Conservation (phyloP, 306 rosid species). For the Quercus engelmannii region DNA sequence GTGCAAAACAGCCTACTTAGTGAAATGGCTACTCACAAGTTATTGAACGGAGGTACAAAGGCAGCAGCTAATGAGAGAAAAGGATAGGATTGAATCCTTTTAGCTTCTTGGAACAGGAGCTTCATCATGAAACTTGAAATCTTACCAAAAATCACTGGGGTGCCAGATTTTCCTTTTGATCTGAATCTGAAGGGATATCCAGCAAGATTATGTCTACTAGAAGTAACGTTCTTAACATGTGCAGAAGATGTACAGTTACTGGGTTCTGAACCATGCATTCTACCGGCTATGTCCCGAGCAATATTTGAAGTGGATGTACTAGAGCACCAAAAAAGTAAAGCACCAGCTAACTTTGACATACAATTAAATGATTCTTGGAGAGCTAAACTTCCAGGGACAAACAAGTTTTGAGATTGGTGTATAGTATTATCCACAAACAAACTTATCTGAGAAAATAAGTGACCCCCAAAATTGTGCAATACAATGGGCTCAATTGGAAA, state of each 20-base stretch:
- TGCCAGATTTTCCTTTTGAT: constrained; percentile 32
- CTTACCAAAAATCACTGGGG: constrained; percentile 41
- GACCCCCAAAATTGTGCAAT: constrained; percentile 35
- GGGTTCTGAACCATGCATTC: constrained; percentile 34
- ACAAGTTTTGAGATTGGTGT: constrained; percentile 28
- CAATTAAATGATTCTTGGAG: constrained; percentile 51
- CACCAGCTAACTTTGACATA: constrained; percentile 64
- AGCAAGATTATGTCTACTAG: constrained; percentile 30
- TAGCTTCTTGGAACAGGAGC: constrained; percentile 53
- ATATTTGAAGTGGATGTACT: constrained; percentile 37
- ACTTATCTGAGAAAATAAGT: constrained; percentile 46
- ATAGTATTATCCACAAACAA: constrained; percentile 53
- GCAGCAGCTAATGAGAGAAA: constrained; percentile 67
- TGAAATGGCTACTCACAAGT: constrained; percentile 53
- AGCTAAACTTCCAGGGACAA: constrained; percentile 54
- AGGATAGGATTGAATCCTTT: constrained; percentile 47
- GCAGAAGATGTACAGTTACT: constrained; percentile 27
- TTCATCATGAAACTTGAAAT: constrained; percentile 43
- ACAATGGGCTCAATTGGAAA: constrained; percentile 52
- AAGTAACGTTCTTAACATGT: constrained; percentile 42
- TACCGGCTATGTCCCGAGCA: constrained; percentile 35
- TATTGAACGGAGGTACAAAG: constrained; percentile 71
- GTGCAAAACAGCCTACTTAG: constrained; percentile 10
- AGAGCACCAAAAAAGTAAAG: constrained; percentile 48
- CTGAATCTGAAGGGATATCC: constrained; percentile 45